Evolutionary conservation across 768 basidiomycete genomes (phyloP), one percentile per base, ranked within the genome.

Genomic region (Termitomyces sp.): DNA sequence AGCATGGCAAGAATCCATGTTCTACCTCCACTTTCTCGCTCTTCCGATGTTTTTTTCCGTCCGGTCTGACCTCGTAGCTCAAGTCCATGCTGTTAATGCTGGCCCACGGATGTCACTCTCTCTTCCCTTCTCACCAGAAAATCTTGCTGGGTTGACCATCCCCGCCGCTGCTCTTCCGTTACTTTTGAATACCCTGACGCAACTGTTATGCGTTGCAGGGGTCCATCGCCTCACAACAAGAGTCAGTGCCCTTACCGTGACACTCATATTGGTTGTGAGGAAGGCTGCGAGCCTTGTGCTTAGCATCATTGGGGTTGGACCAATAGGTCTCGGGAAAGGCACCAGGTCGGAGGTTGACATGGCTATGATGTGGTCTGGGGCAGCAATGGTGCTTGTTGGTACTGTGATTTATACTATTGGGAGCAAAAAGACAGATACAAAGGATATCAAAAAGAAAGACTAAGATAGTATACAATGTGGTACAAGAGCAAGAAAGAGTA

Each of bases 1-100:
- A 5, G 57, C 84, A 48, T 97, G 95, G 95, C 85, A 90, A 68
- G 95, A 97, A 74, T 88, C 86, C 54, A 86, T 98, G 84, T 98
- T 96, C 76, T 98, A 94, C 76, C 80, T 92, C 22, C 92, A 94
- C 73, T 85, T 88, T 68, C 83, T 94, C 57, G 84, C 87, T 13
- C 79, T 94, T 13, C 92, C 91, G 7, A 80, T 93, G 79, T 94
- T 94, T 76, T 62, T 81, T 61, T 84, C 84, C 59, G 76, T 91
- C 42, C 75, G 84, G 0, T 67, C 76, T 20, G 84, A 83, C 67
- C 77, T 94, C 59, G 46, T 67, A 8, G 58, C 69, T 0, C 88
- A 89, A 65, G 70, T 85, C 28, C 60, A 67, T 2, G 63, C 72
- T 0, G 70, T 89, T 33, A 79, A 76, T 53, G 66, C 71, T 24